Conservation (phyloP, 768 basidiomycete genomes). For the Steccherinum ochraceum region DNA sequence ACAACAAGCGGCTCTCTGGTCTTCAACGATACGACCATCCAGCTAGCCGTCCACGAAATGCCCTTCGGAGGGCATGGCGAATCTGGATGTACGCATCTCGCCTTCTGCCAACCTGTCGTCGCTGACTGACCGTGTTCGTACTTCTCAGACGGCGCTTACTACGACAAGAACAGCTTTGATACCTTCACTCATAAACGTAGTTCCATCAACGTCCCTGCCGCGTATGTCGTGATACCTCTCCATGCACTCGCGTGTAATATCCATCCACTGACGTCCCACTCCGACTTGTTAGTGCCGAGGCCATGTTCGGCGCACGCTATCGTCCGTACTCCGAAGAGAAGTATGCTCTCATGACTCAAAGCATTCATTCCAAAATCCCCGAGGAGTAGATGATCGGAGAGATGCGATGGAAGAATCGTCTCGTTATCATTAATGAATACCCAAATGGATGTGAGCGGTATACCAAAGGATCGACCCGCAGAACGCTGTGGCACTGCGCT, state of each 20-base stretch:
- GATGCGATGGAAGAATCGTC: not conserved
- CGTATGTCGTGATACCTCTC: too few relatives aligned
- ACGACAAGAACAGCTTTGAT: slow-evolving; percentile 48
- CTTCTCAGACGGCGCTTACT: slow-evolving; percentile 45
- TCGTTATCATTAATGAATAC: not conserved
- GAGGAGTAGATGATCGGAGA: not conserved
- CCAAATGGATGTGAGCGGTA: too few relatives aligned
- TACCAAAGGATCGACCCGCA: too few relatives aligned
- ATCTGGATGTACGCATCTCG: slow-evolving; percentile 49
- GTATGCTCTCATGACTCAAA: slow-evolving; percentile 13
- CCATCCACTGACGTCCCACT: slow-evolving; percentile 17
- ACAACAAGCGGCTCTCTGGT: slow-evolving; percentile 53
- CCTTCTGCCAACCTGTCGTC: not conserved
- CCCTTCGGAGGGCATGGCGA: slow-evolving; percentile 54
- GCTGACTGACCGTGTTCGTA: too few relatives aligned
- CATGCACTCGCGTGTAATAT: too few relatives aligned
- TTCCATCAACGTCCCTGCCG: slow-evolving; percentile 17
- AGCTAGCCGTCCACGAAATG: slow-evolving; percentile 35
- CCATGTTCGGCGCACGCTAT: slow-evolving; percentile 21
- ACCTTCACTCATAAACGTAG: slow-evolving; percentile 20
- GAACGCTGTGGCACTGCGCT: not conserved
- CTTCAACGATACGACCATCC: slow-evolving; percentile 57
- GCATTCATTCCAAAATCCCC: slow-evolving; percentile 5
- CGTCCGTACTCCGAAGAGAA: slow-evolving; percentile 26
- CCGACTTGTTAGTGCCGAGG: slow-evolving; percentile 23